Evolutionary conservation across 768 basidiomycete genomes (phyloP), one percentile per base, ranked within the genome.

Genomic region (Leccinellum luteum): DNA sequence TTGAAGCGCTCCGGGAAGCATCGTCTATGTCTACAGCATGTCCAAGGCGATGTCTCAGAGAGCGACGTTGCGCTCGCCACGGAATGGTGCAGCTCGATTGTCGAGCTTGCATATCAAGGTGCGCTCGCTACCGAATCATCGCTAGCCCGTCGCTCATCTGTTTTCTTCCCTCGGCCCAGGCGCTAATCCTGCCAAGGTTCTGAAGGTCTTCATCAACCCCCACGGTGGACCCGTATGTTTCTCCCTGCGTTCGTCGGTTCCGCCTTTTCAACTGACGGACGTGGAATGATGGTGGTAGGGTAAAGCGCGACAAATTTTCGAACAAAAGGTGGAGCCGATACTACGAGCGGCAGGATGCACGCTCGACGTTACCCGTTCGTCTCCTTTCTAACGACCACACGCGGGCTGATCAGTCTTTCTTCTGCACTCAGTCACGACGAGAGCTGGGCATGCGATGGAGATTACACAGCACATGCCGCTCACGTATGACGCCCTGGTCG

Each of bases 161-260:
- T 59, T 51, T 15, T 32, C 10, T 45, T 59, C 47, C 31, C 21
- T 32, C 30, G 9, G 6, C 41, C 23, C 54, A 79, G 89, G 82
- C 43, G 70, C 82, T n/a, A 80, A 80, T 62, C 83, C 79, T 21
- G 69, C 76, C 51, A 79, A 86, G 48, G 74, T 76, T 19, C 66
- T 95, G 30, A 83, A 85, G 60, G 79, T 94, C 8, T 67, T 95
- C 44, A 78, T 95, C 38, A 95, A 94, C 69, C 93, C 93, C 9
- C 73, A 79, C 55, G 85, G 92, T 51, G 93, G 93, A n/a, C 79
- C 77, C 21, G 92, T 91, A 67, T 30, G 86, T 76, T 1, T 32
- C 21, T 25, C 44, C 35, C 21, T 21, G 19, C 6, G 17, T 49
- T 12, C 45, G 17, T 41, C 32, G 30, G 19, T 34, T n/a, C 6